Conservation (phyloP, 2,329 filamentous ascomycete species). For the Fusarium sp. region DNA sequence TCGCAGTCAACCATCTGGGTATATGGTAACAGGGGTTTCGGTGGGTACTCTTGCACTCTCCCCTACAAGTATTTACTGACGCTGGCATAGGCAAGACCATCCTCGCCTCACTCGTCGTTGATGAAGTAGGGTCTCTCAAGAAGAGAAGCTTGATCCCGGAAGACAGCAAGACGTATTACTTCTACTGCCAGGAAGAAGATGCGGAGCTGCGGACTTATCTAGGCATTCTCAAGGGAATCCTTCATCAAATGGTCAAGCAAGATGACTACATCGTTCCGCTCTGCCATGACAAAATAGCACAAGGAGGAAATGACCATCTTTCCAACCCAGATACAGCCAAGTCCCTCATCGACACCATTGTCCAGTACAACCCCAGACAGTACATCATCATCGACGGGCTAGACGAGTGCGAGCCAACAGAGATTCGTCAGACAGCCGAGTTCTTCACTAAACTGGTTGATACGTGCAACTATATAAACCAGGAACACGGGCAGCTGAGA, state of each 20-base stretch:
- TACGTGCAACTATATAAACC: background rate
- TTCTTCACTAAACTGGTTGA: slow-evolving; percentile 32
- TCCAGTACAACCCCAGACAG: slow-evolving; percentile 39
- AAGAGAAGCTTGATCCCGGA: background rate
- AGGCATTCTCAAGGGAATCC: background rate
- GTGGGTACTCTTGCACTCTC: background rate
- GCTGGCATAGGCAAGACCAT: background rate
- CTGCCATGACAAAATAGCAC: background rate
- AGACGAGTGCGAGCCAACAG: slow-evolving; percentile 51
- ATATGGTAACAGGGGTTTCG: background rate
- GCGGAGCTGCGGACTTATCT: background rate
- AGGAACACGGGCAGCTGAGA: background rate
- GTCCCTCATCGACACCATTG: slow-evolving; percentile 46
- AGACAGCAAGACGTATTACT: background rate
- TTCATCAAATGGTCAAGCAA: background rate
- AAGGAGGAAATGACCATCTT: background rate
- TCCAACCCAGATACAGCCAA: slow-evolving; percentile 31
- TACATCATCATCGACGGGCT: slow-evolving; percentile 58
- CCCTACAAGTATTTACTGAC: background rate
- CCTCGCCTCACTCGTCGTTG: background rate
- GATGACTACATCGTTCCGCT: background rate
- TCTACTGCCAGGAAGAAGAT: slow-evolving; percentile 1
- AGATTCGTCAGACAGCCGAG: slow-evolving; percentile 42
- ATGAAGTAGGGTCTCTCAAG: background rate
- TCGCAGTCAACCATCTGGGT: background rate